Base-by-base conservation (phyloP, 805 yeast genomes). In the Candida tammaniensis region DNA sequence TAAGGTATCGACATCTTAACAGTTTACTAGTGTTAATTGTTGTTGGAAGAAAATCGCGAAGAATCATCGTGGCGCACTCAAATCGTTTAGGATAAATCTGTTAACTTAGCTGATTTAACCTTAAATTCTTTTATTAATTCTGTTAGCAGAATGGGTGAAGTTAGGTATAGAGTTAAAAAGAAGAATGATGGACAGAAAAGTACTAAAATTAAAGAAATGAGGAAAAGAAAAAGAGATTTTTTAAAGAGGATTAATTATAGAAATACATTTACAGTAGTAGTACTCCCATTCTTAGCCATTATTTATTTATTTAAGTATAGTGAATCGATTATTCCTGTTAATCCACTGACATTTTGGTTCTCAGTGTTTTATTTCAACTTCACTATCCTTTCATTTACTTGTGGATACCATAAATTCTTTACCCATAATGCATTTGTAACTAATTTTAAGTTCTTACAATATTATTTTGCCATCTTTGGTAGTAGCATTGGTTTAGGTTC, bases 401-500 rank as follows among this genome's bases (percentile, higher is more conserved):
- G 57, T 7, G 72, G 72, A 2, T 67, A 67, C 46, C 73, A 67
- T 51, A 64, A 63, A 43, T 62, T 54, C 49, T 66, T 61, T 36
- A 55, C 70, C 7, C 73, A 67, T 38, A 61, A 57, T 30, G 51
- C 68, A 9, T 65, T 67, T 43, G 51, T 54, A 15, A 52, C 61
- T 7, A 45, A 35, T 10, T 47, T 21, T 24, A 22, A 27, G 7
- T 59, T 68, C 2, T 42, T 85, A 21, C 73, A 72, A 37, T 39
- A 70, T 22, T 49, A 69, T 18, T 72, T 82, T 38, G 74, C 80
- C n/a, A 49, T 79, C 0, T 65, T 78, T 27, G 89, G 91, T 5
- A 63, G 82, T 12, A 82, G 86, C 45, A 77, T 81, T 6, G 95
- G 88, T 2, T 64, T 86, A 35, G 95, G 95, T 4, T 72, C 86